Evolutionary conservation across 495 filamentous ascomycete genomes (phyloP).

Genomic region (Annulohypoxylon stygium): DNA sequence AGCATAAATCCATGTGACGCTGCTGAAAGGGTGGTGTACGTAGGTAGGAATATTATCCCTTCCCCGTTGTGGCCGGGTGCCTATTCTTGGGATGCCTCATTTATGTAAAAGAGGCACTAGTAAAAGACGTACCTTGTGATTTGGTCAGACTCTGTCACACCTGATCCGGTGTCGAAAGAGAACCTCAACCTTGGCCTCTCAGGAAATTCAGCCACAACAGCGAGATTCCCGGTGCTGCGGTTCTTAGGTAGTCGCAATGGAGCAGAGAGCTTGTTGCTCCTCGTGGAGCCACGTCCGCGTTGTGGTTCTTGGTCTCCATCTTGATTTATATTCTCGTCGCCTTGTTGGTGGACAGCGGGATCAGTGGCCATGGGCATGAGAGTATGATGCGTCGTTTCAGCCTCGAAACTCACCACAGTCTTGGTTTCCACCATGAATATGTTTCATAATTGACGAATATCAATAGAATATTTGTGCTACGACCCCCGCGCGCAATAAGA

Average conservation of each 20-base stretch:
- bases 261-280: conserved; percentile 52
- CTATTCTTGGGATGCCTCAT: conserved; percentile 44
- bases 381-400: conserved; percentile 38
- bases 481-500: conserved; percentile 37
- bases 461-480: conserved; percentile 41
- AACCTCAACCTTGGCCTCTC: conserved; percentile 65
- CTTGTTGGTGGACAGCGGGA: conserved; percentile 52
- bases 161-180: conserved; percentile 66
- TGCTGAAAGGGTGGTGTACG: conserved; percentile 29
- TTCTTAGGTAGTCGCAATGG: conserved; percentile 70
- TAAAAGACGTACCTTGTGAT: conserved; percentile 66
- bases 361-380: conserved; percentile 37
- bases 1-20: conserved; percentile 38
- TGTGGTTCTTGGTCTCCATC: conserved; percentile 53
- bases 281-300: conserved; percentile 47
- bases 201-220: conserved; percentile 56
- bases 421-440: conserved; percentile 60
- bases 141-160: conserved; percentile 64
- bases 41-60: conserved; percentile 23
- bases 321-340: conserved; percentile 58
- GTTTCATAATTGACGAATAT: conserved; percentile 62
- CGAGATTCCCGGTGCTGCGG: conserved; percentile 72
- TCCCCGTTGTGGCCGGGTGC: conserved; percentile 25
- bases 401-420: conserved; percentile 60
- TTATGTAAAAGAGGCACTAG: conserved; percentile 46